Base-by-base conservation (phyloP, 768 basidiomycete genomes). In the Zangia roseola region DNA sequence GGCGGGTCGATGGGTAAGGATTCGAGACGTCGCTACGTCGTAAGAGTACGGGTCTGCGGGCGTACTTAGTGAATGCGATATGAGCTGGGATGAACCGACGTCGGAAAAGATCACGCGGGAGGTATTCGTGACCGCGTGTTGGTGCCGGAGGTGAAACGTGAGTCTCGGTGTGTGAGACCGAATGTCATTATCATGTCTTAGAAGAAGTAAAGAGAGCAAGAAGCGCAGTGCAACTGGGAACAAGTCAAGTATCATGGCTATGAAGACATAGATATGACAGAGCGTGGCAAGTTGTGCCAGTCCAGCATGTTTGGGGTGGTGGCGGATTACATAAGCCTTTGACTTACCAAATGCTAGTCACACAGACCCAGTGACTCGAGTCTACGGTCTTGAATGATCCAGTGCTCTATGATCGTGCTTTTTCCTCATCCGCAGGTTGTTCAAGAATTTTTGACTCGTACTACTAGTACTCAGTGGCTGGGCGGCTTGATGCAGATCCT, bases 141-240 rank as follows among this genome's bases (percentile, higher is more conserved):
- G 69, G 62, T 88, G 86, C 30, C 86, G 82, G 20, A 88, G 74
- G 26, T 76, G 77, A 65, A 89, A 88, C 26, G 71, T 74, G 6
- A 86, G 59, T 13, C 69, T 61, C 38, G 71, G 49, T 31, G 52
- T 56, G 66, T 64, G 69, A 68, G 60, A 69, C 56, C 69, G 52
- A 12, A 31, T 21, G 19, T 54, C 39, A 30, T 60, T 53, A 21
- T 40, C 8, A 4, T 36, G 24, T 24, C 49, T 10, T 74, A 72
- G 79, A 10, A 81, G 62, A 4, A 76, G 55, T 2, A 69, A 72
- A 6, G 71, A 61, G 20, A 82, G 56, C 10, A 79, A 59, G 23
- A 74, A 51, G 34, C 71, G 72, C 10, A 82, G 56, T 19, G 78
- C 59, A 8, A 57, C 54, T 5, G 78, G 74, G n/a, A 80, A 45